Base-by-base conservation (phyloP, 2,329 filamentous ascomycete species). In the Alternaria ventricosa region DNA sequence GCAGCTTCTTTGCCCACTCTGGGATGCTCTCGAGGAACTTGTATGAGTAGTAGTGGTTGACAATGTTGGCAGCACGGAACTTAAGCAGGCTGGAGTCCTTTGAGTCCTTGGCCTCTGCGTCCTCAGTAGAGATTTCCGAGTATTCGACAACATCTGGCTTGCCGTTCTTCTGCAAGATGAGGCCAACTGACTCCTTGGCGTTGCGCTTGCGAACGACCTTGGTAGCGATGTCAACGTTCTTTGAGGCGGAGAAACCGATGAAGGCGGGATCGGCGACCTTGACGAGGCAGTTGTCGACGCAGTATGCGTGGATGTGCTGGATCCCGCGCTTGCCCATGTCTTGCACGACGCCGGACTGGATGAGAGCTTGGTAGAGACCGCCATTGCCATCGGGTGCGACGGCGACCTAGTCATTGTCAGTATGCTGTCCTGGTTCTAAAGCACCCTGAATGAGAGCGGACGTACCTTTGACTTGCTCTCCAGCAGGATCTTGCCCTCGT, bases 31-130 rank as follows among this genome's bases (percentile, higher is more conserved):
- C 92, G 53, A 99, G 87, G 87, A 97, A 98, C 71, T 87, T 84
- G 86, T 94, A 95, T 50, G 93, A 97, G 85, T 99, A 99, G 88
- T 98, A 99, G 87, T 99, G 96, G 87, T 99, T 99, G 84, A 99
- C 96, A 74, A 99, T 99, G 85, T 99, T 99, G 77, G 95, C 96
- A 61, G 96, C 95, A 66, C 96, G 92, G 89, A 97, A 98, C 83
- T 95, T 96, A 78, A 99, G 90, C 57, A 97, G 86, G 61, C 88
- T 90, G 4, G 88, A 85, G 75, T 97, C 90, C 81, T 92, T 92
- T 58, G 90, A 82, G 78, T 99, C 96, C 78, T 90, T 88, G 70
- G 94, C 95, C 82, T 96, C 93, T 61, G 95, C 92, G n/a, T 93
- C 96, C 67, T 89, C 90, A 70, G 88, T 83, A 84, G 96, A 92